Evolutionary conservation across 768 basidiomycete genomes (phyloP), one percentile per base, ranked within the genome.

Genomic region (Daedalea quercina): DNA sequence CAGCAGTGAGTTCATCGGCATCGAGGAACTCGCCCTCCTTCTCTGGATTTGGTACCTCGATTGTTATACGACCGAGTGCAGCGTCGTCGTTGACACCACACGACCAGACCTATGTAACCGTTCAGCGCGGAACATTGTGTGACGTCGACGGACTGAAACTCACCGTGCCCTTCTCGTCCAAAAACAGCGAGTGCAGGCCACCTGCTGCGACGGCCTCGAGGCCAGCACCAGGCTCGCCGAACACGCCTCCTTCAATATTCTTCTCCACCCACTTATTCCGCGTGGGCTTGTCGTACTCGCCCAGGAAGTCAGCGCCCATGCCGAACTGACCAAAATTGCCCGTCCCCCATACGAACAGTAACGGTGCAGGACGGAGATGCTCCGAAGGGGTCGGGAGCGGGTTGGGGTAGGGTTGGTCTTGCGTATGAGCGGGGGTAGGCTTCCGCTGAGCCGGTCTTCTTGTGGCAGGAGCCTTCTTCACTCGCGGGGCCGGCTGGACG

Each of bases 321-420:
- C 94, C 96, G 62, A 96, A 87, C 68, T 98, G 94, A 26, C 94
- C 94, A 71, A 93, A 92, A 68, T 95, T 94, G 24, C 93, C 94
- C 11, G 86, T 84, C 7, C 95, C 95, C 81, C 90, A 97, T 8
- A 80, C 85, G 57, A 94, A 95, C 17, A 94, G 74, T 40, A 85
- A 77, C 13, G 81, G 76, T 31, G 84, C 75, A 19, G 91, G 92
- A 42, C 83, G 78, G 43, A 72, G 60, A 52, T 79, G 77, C 44
- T 72, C 63, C 9, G 80, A 78, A 25, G 82, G 76, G 7, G 72
- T 68, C 15, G 87, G 89, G 3, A 91, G 73, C 8, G 80, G 71
- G 58, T 85, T 87, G 62, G 85, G 78, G 56, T 83, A 84, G 3
- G 82, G 80, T 58, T 76, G 78, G 12, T 65, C 51, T 51, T 79